These are phyloP conservation scores for Gossypium raimondii DNA, from an alignment of 345 rosid species.

Conservation along the genomic window DNA sequence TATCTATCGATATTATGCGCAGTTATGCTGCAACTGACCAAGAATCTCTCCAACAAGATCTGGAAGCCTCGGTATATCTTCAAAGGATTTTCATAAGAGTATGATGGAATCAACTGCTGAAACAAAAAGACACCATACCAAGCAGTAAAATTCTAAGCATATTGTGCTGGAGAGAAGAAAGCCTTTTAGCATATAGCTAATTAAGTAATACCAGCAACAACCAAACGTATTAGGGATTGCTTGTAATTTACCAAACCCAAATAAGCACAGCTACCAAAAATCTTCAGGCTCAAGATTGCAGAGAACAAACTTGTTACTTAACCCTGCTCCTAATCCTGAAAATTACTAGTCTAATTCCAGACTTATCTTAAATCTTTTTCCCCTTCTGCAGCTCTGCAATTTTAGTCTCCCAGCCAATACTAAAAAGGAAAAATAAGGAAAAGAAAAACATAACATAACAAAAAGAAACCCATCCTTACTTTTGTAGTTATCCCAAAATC, in stretches of 20 bases:
- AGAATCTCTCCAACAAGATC: neutral
- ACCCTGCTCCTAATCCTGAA: neutral
- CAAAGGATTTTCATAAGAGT: neutral
- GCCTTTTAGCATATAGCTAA: slow-evolving; percentile 4
- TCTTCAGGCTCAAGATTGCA: neutral
- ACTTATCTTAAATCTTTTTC: neutral
- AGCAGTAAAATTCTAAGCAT: neutral
- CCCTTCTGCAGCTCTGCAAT: slow-evolving; percentile 3
- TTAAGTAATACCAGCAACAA: neutral
- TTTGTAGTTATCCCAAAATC: neutral
- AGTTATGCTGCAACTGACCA: neutral
- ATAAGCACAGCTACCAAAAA: neutral
- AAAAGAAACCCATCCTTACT: neutral
- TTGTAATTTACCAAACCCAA: neutral
- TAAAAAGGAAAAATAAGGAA: neutral
- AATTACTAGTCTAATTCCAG: neutral
- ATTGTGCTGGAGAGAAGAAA: slow-evolving; percentile 2
- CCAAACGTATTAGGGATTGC: slow-evolving; percentile 4
- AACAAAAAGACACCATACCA: slow-evolving; percentile 5
- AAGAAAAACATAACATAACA: neutral
- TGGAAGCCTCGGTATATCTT: neutral
- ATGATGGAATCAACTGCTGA: neutral
- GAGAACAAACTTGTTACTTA: neutral
- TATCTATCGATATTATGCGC: neutral
- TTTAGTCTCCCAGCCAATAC: neutral